Conservation (phyloP, 2,329 filamentous ascomycete genomes). For the Penicillium sp. region DNA sequence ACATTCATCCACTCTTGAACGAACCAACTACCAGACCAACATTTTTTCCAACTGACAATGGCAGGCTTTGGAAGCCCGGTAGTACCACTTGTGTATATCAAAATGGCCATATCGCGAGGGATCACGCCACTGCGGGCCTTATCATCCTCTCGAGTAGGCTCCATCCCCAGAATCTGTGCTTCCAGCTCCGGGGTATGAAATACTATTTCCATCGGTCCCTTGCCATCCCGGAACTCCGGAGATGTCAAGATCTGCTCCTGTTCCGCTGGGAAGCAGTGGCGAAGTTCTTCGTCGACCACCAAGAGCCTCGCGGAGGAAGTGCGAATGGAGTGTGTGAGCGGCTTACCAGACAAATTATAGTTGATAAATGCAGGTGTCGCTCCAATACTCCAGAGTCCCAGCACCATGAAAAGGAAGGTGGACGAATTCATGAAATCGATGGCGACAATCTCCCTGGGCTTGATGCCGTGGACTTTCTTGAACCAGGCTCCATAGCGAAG, state of each 20-base stretch:
- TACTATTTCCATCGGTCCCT: constrained; percentile 56
- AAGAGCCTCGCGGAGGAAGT: constrained; percentile 66
- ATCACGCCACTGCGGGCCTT: constrained; percentile 53
- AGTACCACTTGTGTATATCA: constrained; percentile 85
- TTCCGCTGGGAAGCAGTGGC: constrained; percentile 48
- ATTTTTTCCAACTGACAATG: constrained; percentile 71
- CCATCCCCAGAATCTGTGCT: constrained; percentile 52
- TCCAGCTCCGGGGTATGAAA: constrained; percentile 61
- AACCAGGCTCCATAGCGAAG: constrained; percentile 76
- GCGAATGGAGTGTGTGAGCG: constrained; percentile 71
- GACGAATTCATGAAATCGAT: constrained; percentile 79
- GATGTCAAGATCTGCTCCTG: constrained; percentile 43
- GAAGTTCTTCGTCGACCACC: constrained; percentile 68
- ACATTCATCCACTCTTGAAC: constrained; percentile 58
- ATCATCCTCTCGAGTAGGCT: constrained; percentile 60
- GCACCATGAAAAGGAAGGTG: constrained; percentile 71
- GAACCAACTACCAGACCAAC: constrained; percentile 55
- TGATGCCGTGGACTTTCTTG: constrained; percentile 61
- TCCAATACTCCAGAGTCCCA: constrained; percentile 79
- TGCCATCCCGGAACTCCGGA: constrained; percentile 43
- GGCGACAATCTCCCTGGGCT: constrained; percentile 73
- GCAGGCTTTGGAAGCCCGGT: constrained; percentile 81
- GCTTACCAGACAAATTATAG: constrained; percentile 72
- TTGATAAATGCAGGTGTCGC: constrained; percentile 85
- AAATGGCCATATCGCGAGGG: constrained; percentile 60